Percentiles rank a stretch among this genome's conserved stretches.
Evolutionary conservation across 768 basidiomycete species (phyloP).

Genomic region (Leccinum pellstonianum): DNA sequence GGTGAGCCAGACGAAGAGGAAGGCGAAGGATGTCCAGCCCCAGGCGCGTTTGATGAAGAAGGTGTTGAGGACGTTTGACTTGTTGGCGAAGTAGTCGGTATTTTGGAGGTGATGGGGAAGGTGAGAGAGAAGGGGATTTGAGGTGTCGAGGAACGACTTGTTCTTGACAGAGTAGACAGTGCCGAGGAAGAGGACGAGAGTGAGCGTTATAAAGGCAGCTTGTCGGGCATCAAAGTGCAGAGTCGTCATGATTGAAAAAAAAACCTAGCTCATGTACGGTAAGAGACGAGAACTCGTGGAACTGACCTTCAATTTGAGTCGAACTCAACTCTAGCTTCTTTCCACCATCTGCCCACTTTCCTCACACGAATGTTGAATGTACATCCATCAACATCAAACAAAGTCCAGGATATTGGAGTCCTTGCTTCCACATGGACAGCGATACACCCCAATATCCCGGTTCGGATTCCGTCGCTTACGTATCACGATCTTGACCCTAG

Average conservation of each 20-base stretch:
- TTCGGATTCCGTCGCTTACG: neutral
- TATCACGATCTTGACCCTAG: neutral
- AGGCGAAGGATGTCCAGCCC: constrained; percentile 82
- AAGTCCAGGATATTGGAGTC: too few relatives aligned
- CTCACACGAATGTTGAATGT: too few relatives aligned
- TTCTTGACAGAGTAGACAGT: constrained; percentile 65
- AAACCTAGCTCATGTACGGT: too few relatives aligned
- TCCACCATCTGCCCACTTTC: too few relatives aligned
- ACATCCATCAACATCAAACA: too few relatives aligned
- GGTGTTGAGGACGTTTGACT: constrained; percentile 78
- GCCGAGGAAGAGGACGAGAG: constrained; percentile 53
- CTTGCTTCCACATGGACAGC: neutral
- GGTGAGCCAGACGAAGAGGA: constrained; percentile 58
- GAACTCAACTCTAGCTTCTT: too few relatives aligned
- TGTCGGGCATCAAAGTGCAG: constrained; percentile 24
- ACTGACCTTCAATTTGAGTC: too few relatives aligned
- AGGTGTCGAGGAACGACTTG: constrained; percentile 81
- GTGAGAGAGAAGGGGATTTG: constrained; percentile 66
- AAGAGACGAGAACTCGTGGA: neutral
- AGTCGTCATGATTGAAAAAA: constrained; percentile 9
- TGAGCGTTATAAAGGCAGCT: constrained; percentile 40
- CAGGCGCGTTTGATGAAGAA: constrained; percentile 89
- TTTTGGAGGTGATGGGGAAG: constrained; percentile 65
- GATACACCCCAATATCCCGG: neutral
- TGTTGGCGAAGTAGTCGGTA: constrained; percentile 75